These are phyloP conservation scores for Recurvomyces mirabilis DNA, from an alignment of 495 filamentous ascomycete species.

Conservation along the genomic window DNA sequence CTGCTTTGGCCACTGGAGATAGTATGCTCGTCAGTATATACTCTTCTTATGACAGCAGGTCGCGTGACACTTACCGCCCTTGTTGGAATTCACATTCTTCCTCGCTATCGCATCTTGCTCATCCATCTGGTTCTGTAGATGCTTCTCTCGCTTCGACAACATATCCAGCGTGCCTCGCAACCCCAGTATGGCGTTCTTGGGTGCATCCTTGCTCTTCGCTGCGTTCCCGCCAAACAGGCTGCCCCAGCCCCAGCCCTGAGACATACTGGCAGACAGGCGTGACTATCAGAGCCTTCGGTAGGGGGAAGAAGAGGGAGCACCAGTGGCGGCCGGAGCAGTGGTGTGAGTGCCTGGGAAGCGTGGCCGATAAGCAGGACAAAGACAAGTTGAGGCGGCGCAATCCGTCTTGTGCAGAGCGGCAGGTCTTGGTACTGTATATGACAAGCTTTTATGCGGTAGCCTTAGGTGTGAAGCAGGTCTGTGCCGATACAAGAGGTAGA, in stretches of 20 bases:
- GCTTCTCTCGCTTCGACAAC: conserved; percentile 91
- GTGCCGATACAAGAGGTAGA: no score
- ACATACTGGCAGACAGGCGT: no score
- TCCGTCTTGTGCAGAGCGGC: no score
- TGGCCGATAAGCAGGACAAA: no score
- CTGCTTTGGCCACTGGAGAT: conserved; percentile 67
- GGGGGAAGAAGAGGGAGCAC: no score
- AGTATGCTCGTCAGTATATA: background rate
- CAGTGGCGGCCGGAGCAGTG: no score
- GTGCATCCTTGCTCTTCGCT: conserved; percentile 79
- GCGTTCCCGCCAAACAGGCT: conserved; percentile 42
- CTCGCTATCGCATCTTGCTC: conserved; percentile 88
- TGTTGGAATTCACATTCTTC: conserved; percentile 83
- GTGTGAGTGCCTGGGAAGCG: no score
- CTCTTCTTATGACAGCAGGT: background rate
- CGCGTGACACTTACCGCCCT: conserved; percentile 55
- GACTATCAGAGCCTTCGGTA: no score
- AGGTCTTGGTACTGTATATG: no score
- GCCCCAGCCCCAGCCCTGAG: conserved; percentile 31
- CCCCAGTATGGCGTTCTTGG: conserved; percentile 91
- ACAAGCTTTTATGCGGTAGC: no score
- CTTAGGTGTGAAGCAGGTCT: no score
- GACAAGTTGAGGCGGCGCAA: no score
- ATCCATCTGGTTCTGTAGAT: conserved; percentile 79
- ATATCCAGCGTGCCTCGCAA: conserved; percentile 86